phyloP scores from a whole-genome alignment of 257 asterid genomes.

The Dorcoceras hygrometricum region DNA sequence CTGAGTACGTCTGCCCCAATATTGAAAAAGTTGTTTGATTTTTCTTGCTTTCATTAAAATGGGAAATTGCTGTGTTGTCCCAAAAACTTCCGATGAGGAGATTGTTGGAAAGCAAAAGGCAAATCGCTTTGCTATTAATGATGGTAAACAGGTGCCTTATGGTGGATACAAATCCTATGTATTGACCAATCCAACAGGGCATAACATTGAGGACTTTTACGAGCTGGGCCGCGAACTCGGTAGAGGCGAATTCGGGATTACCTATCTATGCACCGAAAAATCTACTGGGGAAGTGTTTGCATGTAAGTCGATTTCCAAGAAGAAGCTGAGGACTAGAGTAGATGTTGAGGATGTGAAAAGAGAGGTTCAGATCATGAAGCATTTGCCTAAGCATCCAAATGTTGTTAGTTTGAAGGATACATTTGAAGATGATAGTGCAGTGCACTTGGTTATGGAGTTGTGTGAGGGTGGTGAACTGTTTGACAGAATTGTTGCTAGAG shows the following conservation, averaged over 20 bases:
- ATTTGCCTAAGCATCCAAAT: constrained; percentile 54
- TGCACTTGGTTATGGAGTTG: constrained; percentile 65
- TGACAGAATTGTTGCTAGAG: constrained; percentile 61
- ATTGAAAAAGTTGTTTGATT: constrained; percentile 12
- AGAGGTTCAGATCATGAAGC: constrained; percentile 66
- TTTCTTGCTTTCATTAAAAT: constrained; percentile 20
- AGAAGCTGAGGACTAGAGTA: constrained; percentile 50
- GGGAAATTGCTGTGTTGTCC: constrained; percentile 56
- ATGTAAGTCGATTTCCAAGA: constrained; percentile 65
- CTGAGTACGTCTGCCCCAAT: constrained; percentile 3
- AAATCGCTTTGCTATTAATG: constrained; percentile 31
- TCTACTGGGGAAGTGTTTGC: constrained; percentile 39
- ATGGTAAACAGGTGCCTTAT: constrained; percentile 23
- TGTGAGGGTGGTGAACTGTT: constrained; percentile 74
- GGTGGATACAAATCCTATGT: constrained; percentile 39
- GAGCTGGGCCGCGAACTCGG: constrained; percentile 55
- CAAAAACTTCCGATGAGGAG: constrained; percentile 39
- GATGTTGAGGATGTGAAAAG: constrained; percentile 68
- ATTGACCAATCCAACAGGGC: constrained; percentile 38
- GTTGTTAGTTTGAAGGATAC: constrained; percentile 55
- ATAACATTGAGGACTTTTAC: constrained; percentile 36
- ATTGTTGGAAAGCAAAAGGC: constrained; percentile 28
- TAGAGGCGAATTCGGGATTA: constrained; percentile 63
- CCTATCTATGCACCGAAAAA: constrained; percentile 54
- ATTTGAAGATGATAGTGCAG: constrained; percentile 57